Percentiles rank a stretch among this genome's conserved stretches.
These are phyloP conservation scores for Perkinsus chesapeaki DNA, from an alignment of 169 alveolate species.

Conservation along the genomic window DNA sequence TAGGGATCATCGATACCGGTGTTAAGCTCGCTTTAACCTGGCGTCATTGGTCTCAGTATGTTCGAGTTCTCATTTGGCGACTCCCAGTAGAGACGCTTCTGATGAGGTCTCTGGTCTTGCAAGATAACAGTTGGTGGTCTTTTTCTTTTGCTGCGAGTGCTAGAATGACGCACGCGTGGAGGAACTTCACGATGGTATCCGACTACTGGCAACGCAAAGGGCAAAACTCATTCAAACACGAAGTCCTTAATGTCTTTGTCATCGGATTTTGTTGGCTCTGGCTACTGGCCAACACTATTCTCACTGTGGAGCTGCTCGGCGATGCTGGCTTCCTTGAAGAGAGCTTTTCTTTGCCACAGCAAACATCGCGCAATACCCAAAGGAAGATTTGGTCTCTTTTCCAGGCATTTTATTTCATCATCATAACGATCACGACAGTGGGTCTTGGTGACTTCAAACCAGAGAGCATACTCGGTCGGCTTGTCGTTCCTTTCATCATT, in stretches of 20 bases:
- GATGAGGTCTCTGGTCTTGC: neutral
- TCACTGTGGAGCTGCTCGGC: neutral
- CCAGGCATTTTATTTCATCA: neutral
- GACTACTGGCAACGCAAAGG: neutral
- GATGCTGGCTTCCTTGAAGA: neutral
- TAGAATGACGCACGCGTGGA: neutral
- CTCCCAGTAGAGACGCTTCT: neutral
- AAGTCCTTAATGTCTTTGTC: neutral
- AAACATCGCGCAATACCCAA: neutral
- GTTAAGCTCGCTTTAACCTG: neutral
- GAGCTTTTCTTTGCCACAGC: neutral
- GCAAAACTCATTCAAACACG: neutral
- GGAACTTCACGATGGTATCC: neutral
- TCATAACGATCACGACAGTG: neutral
- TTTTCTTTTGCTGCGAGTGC: neutral
- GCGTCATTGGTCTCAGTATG: neutral
- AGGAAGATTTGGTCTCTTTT: neutral
- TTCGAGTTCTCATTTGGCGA: neutral
- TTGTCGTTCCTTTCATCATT: neutral
- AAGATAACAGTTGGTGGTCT: neutral
- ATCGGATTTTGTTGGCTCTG: neutral
- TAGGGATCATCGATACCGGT: neutral
- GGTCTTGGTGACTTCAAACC: neutral
- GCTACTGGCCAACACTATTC: neutral
- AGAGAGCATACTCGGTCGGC: neutral